Evolutionary conservation across 225 moss, liverwort and hornwort species (phyloP).

Genomic region (Pseudoscleropodium purum): DNA sequence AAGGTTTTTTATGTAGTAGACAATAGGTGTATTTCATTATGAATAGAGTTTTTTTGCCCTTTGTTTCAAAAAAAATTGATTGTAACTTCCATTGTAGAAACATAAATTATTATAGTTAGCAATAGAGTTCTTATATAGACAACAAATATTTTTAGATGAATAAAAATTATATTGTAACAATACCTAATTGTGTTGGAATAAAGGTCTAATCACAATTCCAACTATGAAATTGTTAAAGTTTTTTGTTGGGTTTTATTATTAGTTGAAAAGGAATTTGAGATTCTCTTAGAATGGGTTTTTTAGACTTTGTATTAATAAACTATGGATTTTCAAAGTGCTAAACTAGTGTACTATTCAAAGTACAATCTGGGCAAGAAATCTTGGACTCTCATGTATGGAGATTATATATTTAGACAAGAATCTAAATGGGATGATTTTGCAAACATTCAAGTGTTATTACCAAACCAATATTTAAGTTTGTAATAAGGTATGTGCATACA

Average conservation of each 20-base stretch:
- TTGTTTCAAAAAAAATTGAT: not conserved
- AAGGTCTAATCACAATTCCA: not conserved
- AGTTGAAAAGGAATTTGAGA: not conserved
- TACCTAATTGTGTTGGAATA: too few relatives aligned
- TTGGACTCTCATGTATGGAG: too few relatives aligned
- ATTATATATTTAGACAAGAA: not conserved
- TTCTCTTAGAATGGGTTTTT: not conserved
- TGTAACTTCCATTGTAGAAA: not conserved
- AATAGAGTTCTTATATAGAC: not conserved
- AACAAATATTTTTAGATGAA: not conserved
- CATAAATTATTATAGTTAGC: not conserved
- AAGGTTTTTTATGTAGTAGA: not conserved
- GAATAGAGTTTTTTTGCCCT: not conserved
- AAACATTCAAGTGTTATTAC: not conserved
- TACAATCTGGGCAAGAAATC: not conserved
- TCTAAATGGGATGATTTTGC: not conserved
- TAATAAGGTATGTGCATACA: not conserved
- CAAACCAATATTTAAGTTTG: not conserved
- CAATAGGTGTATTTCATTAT: not conserved
- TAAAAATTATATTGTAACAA: too few relatives aligned
- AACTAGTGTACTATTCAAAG: not conserved
- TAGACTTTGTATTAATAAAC: not conserved
- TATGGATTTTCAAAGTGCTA: not conserved
- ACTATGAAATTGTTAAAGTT: not conserved
- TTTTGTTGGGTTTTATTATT: not conserved